Evolutionary conservation across 2,329 filamentous ascomycete species (phyloP), one percentile per base, ranked within the genome.

Genomic region (Orbilia ellipsospora): DNA sequence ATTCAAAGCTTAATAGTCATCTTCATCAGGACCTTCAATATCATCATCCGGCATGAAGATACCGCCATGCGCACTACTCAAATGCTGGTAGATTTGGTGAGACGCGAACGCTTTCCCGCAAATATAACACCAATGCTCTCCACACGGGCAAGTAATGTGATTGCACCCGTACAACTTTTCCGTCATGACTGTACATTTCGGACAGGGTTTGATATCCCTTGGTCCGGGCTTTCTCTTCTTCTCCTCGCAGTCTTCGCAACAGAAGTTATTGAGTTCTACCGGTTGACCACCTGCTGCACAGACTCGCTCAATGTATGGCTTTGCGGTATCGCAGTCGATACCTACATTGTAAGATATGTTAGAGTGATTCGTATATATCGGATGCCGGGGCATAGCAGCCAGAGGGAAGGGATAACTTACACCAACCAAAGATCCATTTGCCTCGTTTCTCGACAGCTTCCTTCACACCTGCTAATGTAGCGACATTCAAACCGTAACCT

Each of bases 341-440:
- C 86, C 65, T 72, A 7, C 13, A 52, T 28, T n/a, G 42, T 57
- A 16, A 69, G 45, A 52, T 48, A 36, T 23, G 48, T 26, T 64
- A 52, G 54, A 10, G 45, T 36, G 16, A 28, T 54, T 18, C 52
- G 2, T 42, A 2, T 36, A 36, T 36, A 36, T 36, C 10, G 31
- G 5, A 36, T 1, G 8, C 10, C 5, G 8, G 10, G 31, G 31
- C 10, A 10, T 10, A 36, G 8, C 5, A 7, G 31, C 5, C 20
- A 60, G 42, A 20, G 23, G 45, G 15, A 18, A 16, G 31, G 31
- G 16, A 13, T 6, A 36, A 77, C 66, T 70, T 62, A 77, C 65
- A 88, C 85, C 84, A 86, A 0, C 83, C 84, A 52, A 86, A 85
- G 62, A 86, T 83, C 82, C 83, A 85, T 0, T 79, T 80, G 1